Evolutionary conservation across 2,329 filamentous ascomycete species (phyloP).

Genomic region (Fusarium paranaense): DNA sequence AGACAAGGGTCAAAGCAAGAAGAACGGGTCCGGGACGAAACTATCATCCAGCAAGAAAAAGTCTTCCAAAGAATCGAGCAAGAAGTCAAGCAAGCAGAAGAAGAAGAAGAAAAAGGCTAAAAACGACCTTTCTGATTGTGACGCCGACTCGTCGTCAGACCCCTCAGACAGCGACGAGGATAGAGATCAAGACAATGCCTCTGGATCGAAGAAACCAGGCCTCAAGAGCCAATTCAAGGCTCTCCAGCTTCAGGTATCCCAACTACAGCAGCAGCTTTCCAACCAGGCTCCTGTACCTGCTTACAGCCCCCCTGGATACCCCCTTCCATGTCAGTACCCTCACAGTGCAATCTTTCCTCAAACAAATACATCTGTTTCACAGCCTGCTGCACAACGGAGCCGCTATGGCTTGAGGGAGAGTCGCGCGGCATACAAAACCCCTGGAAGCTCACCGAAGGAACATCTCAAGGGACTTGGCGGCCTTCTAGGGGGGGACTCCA

Average conservation of each 20-base stretch:
- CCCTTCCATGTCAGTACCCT: slow-evolving; percentile 7
- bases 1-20: slow-evolving; percentile 24
- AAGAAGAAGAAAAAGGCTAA: slow-evolving; percentile 18
- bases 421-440: neutral
- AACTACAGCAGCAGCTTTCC: slow-evolving; percentile 40
- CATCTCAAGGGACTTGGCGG: neutral
- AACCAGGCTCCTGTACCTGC: slow-evolving; percentile 3
- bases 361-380: neutral
- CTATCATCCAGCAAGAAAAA: slow-evolving; percentile 20
- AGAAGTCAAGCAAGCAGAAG: slow-evolving; percentile 22
- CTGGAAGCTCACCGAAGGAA: neutral
- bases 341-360: neutral
- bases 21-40: slow-evolving; percentile 5
- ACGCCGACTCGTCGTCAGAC: slow-evolving; percentile 42
- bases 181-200: slow-evolving; percentile 27
- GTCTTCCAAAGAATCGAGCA: slow-evolving; percentile 1
- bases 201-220: slow-evolving; percentile 12
- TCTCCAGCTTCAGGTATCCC: slow-evolving; percentile 44
- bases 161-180: slow-evolving; percentile 33
- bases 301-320: neutral
- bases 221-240: slow-evolving; percentile 46
- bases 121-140: slow-evolving; percentile 12
- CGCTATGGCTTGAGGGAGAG: neutral
- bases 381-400: neutral
- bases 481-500: neutral